These are phyloP conservation scores for Huntiella moniliformis DNA, from an alignment of 2,329 filamentous ascomycete species.

Conservation along the genomic window DNA sequence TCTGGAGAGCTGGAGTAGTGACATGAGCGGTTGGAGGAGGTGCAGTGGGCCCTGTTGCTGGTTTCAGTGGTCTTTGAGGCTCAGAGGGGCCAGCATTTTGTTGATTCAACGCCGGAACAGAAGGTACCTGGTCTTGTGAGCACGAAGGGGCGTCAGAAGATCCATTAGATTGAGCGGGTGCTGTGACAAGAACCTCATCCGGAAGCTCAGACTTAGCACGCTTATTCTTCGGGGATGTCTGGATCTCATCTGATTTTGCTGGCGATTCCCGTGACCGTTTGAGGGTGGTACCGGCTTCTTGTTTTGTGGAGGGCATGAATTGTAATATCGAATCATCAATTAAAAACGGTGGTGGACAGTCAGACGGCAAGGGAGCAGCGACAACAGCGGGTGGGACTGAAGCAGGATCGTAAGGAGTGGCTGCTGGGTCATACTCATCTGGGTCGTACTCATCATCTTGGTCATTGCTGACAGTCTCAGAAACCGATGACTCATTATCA, in stretches of 20 bases:
- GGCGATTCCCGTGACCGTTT: no score
- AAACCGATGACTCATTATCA: slow-evolving; percentile 6
- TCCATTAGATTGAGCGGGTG: background rate
- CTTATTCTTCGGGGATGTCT: background rate
- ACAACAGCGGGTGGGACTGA: no score
- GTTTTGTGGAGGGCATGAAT: no score
- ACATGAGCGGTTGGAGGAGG: background rate
- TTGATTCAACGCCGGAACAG: no score
- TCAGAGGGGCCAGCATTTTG: background rate
- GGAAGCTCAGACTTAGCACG: background rate
- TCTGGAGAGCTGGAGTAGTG: background rate
- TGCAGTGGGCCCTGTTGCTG: no score
- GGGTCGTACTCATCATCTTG: background rate
- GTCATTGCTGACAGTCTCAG: background rate
- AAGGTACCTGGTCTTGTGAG: no score
- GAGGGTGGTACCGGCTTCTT: no score
- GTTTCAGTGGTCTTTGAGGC: background rate
- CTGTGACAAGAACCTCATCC: background rate
- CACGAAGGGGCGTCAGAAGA: background rate
- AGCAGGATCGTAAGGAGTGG: background rate
- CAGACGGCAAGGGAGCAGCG: no score
- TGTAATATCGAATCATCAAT: no score
- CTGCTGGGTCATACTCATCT: background rate
- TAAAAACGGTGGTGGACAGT: no score
- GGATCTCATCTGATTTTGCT: no score